phyloP scores from a whole-genome alignment of 2,329 filamentous ascomycete species.

The Penicillium sp. region DNA sequence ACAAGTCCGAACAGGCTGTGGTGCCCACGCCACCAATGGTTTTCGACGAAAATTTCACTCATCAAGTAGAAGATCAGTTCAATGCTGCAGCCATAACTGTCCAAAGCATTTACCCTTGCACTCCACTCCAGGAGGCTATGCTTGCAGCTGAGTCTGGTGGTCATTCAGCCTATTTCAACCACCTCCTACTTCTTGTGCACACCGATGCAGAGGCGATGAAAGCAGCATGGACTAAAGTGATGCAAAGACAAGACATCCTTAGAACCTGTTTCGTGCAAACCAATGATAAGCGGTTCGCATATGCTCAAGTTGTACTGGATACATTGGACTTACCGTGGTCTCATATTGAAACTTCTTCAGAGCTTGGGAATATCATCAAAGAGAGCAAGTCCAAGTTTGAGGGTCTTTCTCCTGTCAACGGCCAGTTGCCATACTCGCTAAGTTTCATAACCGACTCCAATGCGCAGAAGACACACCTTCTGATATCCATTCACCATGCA shows the following conservation, averaged over 20 bases:
- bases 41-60: conserved; percentile 29
- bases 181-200: conserved; percentile 61
- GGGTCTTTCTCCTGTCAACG: conserved; percentile 19
- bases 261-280: conserved; percentile 73
- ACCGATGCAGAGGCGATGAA: conserved; percentile 53
- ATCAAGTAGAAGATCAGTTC: conserved; percentile 36
- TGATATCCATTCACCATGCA: conserved; percentile 70
- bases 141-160: conserved; percentile 56
- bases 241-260: conserved; percentile 69
- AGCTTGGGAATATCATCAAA: conserved; percentile 45
- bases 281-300: conserved; percentile 58
- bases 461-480: conserved; percentile 18
- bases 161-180: conserved; percentile 67
- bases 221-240: conserved; percentile 61
- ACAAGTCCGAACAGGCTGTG: not conserved
- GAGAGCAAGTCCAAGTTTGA: conserved; percentile 38
- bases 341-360: conserved; percentile 44
- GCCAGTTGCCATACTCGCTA: conserved; percentile 30
- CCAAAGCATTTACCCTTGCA: conserved; percentile 70
- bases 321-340: conserved; percentile 47
- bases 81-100: conserved; percentile 38
- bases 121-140: conserved; percentile 86
- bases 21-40: conserved; percentile 2
- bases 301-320: conserved; percentile 68
- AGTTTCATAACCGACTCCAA: conserved; percentile 20